These are phyloP conservation scores for Aphanoascus verrucosus DNA, from an alignment of 2,329 filamentous ascomycete species.

Conservation along the genomic window DNA sequence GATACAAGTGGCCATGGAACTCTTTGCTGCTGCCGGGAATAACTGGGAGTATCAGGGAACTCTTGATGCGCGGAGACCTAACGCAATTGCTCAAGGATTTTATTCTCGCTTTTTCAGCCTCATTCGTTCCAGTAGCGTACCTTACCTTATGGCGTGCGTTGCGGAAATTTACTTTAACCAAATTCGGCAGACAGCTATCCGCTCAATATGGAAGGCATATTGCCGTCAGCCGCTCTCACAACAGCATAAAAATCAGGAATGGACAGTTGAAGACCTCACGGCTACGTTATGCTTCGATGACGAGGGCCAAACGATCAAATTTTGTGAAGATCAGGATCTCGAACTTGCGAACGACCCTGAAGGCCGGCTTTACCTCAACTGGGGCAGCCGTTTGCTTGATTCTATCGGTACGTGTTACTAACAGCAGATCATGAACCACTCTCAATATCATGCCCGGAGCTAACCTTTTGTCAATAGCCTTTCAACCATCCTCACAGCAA, in stretches of 20 bases:
- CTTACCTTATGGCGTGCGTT: slow-evolving; percentile 54
- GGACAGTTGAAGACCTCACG: slow-evolving; percentile 45
- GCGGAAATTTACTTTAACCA: slow-evolving; percentile 53
- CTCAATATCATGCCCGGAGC: neutral
- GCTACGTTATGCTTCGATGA: slow-evolving; percentile 47
- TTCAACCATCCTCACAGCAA: slow-evolving; percentile 40
- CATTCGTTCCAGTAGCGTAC: slow-evolving; percentile 44
- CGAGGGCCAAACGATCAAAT: slow-evolving; percentile 43
- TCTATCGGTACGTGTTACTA: slow-evolving; percentile 35
- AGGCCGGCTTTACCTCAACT: slow-evolving; percentile 43
- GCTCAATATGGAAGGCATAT: slow-evolving; percentile 45
- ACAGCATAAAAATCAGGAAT: slow-evolving; percentile 43
- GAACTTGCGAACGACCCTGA: slow-evolving; percentile 38
- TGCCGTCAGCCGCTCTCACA: slow-evolving; percentile 40
- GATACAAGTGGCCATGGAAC: slow-evolving; percentile 46
- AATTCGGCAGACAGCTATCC: slow-evolving; percentile 46
- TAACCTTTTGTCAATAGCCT: slow-evolving; percentile 23
- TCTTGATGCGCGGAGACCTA: slow-evolving; percentile 39
- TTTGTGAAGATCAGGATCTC: slow-evolving; percentile 46
- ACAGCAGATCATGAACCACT: neutral
- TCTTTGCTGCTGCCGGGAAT: slow-evolving; percentile 47
- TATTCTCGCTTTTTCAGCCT: slow-evolving; percentile 49
- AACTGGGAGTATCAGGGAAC: slow-evolving; percentile 43
- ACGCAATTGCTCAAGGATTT: slow-evolving; percentile 48
- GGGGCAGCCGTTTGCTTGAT: slow-evolving; percentile 36